phyloP scores from a whole-genome alignment of 805 yeast genomes.

The Ogataea trehaloabstinens region DNA sequence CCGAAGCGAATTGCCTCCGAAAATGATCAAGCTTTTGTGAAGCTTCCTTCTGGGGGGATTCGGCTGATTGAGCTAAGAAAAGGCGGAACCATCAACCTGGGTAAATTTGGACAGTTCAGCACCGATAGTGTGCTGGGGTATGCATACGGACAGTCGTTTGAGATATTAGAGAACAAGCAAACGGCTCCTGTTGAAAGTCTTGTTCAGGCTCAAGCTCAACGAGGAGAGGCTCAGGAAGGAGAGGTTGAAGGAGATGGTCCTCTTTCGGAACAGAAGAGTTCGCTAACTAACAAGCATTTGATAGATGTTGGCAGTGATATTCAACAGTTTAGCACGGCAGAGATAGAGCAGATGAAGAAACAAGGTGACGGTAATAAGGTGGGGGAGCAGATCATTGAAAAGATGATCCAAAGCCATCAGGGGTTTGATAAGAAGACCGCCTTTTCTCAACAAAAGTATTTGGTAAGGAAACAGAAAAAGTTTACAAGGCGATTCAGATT shows the following conservation, averaged over 20 bases:
- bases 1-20: no score
- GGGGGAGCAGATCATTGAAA: conserved; percentile 77
- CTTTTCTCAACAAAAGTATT: conserved; percentile 87
- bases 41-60: conserved; percentile 78
- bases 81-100: conserved; percentile 65
- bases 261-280: conserved; percentile 31
- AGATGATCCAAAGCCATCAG: conserved; percentile 78
- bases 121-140: conserved; percentile 75
- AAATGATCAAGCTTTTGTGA: conserved; percentile 58
- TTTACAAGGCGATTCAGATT: conserved; percentile 83
- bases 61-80: conserved; percentile 67
- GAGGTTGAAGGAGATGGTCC: conserved; percentile 10
- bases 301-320: conserved; percentile 65
- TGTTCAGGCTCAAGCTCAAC: conserved; percentile 26
- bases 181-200: conserved; percentile 48
- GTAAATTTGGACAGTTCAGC: conserved; percentile 86
- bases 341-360: conserved; percentile 79
- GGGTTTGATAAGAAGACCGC: conserved; percentile 87
- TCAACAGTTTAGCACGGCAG: conserved; percentile 73
- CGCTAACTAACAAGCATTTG: conserved; percentile 65
- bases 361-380: conserved; percentile 58
- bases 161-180: conserved; percentile 57
- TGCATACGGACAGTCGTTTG: conserved; percentile 88
- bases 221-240: conserved; percentile 22
- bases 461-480: conserved; percentile 88